Conservation (phyloP, 306 rosid genomes). For the Cotoneaster glaucophyllus region DNA sequence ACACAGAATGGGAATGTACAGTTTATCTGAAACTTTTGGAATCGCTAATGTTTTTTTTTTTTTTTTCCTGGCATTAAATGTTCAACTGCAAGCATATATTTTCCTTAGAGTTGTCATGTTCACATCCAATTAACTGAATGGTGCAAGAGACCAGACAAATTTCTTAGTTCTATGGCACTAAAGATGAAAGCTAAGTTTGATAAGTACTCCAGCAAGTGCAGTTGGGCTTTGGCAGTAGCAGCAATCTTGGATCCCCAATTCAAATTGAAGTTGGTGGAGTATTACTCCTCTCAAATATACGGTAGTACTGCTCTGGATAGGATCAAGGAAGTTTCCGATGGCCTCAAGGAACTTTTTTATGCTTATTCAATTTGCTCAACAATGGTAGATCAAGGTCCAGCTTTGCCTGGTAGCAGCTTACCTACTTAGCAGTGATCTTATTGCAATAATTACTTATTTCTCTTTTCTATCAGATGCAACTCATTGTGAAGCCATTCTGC, state of each 20-base stretch:
- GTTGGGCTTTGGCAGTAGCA: slow-evolving; percentile 73
- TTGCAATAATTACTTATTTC: too few relatives aligned
- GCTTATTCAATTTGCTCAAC: slow-evolving; percentile 33
- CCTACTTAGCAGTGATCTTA: too few relatives aligned
- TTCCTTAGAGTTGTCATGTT: too few relatives aligned
- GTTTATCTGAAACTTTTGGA: slow-evolving; percentile 68
- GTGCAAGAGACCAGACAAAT: slow-evolving; percentile 69
- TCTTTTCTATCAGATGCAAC: too few relatives aligned
- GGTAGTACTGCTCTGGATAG: too few relatives aligned
- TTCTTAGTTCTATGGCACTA: slow-evolving; percentile 57
- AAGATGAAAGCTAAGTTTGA: slow-evolving; percentile 79
- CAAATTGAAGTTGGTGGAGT: slow-evolving; percentile 67
- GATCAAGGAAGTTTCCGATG: too few relatives aligned
- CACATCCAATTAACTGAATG: slow-evolving; percentile 34
- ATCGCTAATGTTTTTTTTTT: slow-evolving; percentile 44
- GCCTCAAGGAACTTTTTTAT: too few relatives aligned
- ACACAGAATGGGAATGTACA: slow-evolving; percentile 81
- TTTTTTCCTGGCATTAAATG: slow-evolving; percentile 34
- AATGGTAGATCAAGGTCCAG: slow-evolving; percentile 80
- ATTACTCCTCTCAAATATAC: too few relatives aligned
- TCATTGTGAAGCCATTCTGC: too few relatives aligned
- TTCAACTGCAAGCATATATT: slow-evolving; percentile 7
- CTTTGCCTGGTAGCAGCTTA: slow-evolving; percentile 73
- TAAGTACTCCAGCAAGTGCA: slow-evolving; percentile 88
- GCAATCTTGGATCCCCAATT: slow-evolving; percentile 89